Percentiles rank a stretch among this genome's conserved stretches.
Conservation (phyloP, 306 rosid species). For the Leucaena leucocephala region DNA sequence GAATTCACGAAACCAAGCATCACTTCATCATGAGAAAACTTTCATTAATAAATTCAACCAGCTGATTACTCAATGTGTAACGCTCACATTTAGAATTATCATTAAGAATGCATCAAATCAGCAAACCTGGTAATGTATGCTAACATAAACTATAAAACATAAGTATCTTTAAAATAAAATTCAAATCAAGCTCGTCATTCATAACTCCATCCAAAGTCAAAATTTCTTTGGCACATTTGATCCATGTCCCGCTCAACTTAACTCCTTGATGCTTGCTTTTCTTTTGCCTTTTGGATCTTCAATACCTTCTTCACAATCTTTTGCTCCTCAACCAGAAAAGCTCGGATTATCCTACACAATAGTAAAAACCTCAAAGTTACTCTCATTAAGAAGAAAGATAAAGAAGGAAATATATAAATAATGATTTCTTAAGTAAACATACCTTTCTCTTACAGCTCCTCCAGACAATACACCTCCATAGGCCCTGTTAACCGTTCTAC, state of each 20-base stretch:
- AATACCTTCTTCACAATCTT: slow-evolving; percentile 71
- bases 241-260: slow-evolving; percentile 33
- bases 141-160: slow-evolving; percentile 14
- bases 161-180: slow-evolving; percentile 25
- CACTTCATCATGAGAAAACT: not conserved
- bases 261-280: slow-evolving; percentile 49
- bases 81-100: not conserved
- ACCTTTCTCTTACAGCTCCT: slow-evolving; percentile 71
- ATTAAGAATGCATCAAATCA: not conserved
- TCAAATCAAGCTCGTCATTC: slow-evolving; percentile 37
- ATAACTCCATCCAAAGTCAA: slow-evolving; percentile 55
- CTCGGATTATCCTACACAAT: slow-evolving; percentile 54
- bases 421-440: slow-evolving; percentile 8
- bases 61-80: not conserved
- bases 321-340: slow-evolving; percentile 69
- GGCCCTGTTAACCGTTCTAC: slow-evolving; percentile 68
- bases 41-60: not conserved
- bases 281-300: slow-evolving; percentile 68
- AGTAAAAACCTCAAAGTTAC: not conserved
- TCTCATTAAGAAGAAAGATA: not conserved
- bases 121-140: not conserved
- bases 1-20: not conserved
- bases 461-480: slow-evolving; percentile 69
- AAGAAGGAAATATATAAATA: not conserved
- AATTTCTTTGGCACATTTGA: slow-evolving; percentile 47